Evolutionary conservation across 306 rosid species (phyloP).

Genomic region (Castanopsis chinensis): DNA sequence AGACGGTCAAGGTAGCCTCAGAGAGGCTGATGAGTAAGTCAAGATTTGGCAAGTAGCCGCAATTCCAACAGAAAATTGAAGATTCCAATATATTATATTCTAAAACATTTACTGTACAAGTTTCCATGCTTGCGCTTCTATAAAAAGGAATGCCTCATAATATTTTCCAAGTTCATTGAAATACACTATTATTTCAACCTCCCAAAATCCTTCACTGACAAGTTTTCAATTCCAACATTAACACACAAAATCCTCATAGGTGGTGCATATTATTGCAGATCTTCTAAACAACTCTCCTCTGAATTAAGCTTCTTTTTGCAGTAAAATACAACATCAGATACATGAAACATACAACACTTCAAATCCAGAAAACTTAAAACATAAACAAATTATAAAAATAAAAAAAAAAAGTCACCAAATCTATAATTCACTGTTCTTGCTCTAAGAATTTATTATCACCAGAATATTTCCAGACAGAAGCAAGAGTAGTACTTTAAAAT

Average conservation of each 20-base stretch:
- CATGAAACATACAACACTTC: no score
- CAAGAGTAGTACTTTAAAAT: neutral
- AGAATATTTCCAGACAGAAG: neutral
- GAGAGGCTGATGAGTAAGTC: neutral
- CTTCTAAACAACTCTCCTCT: no score
- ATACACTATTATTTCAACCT: neutral
- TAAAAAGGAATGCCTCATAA: neutral
- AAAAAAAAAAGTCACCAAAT: no score
- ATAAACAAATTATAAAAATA: no score
- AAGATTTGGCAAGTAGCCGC: neutral
- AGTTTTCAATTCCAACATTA: neutral
- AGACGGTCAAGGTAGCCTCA: neutral
- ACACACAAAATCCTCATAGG: no score
- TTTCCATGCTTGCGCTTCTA: neutral
- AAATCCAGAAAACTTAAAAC: no score
- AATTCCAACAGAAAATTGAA: neutral
- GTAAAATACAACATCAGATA: no score
- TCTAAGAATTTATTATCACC: neutral
- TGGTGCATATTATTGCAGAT: no score
- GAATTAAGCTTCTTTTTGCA: no score
- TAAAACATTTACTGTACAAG: neutral
- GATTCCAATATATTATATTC: neutral
- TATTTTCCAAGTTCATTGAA: neutral
- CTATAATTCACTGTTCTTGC: no score
- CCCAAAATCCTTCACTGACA: neutral